Conservation (phyloP, 2,329 filamentous ascomycete species). For the Alternaria sp. region DNA sequence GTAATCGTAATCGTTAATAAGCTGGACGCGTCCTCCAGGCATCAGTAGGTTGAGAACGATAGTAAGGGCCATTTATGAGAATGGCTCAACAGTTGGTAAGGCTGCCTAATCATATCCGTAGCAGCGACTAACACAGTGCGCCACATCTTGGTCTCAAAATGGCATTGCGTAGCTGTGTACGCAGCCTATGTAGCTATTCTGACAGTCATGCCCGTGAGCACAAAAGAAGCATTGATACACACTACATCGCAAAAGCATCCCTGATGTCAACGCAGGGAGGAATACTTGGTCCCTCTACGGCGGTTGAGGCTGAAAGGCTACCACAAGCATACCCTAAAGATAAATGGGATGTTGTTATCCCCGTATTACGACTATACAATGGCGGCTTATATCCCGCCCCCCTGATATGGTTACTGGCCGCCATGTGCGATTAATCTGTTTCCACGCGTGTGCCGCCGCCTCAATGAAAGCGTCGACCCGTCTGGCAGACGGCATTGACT, state of each 20-base stretch:
- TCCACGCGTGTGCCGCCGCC: constrained; percentile 7
- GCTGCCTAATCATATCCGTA: neutral
- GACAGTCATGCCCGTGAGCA: neutral
- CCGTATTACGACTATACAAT: constrained; percentile 1
- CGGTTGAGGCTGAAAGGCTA: constrained; percentile 9
- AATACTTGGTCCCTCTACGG: neutral
- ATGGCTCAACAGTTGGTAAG: neutral
- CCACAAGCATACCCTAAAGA: constrained; percentile 10
- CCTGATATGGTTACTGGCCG: constrained; percentile 6
- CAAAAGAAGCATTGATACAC: neutral
- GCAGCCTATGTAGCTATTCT: neutral
- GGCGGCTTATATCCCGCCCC: neutral
- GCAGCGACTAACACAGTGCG: neutral
- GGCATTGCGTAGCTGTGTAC: neutral
- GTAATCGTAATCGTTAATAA: neutral
- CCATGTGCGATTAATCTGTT: constrained; percentile 2
- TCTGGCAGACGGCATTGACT: constrained; percentile 6
- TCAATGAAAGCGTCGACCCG: constrained; percentile 11
- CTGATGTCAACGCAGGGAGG: neutral
- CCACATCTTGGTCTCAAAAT: neutral
- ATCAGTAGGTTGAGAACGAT: neutral
- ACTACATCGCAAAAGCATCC: neutral
- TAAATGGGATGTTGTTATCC: neutral
- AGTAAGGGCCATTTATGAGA: neutral
- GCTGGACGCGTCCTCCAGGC: neutral